Evolutionary conservation across 2,329 filamentous ascomycete genomes (phyloP).

Genomic region (Sclerotinia sclerotiorum): DNA sequence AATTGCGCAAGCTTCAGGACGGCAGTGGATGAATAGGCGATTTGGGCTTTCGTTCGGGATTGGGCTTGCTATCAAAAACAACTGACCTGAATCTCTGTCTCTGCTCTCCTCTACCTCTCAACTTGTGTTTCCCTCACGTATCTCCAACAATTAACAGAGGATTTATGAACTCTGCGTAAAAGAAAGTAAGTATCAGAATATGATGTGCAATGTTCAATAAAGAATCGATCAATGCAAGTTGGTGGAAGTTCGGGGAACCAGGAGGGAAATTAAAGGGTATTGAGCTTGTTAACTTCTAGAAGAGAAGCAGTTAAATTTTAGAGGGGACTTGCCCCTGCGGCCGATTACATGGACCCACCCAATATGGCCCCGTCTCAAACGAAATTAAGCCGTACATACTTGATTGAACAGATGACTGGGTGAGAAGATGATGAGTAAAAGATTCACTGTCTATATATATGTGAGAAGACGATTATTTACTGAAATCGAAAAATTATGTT

Average conservation of each 20-base stretch:
- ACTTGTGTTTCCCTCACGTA: neutral
- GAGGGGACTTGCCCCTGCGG: constrained; percentile 24
- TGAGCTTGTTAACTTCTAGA: constrained; percentile 20
- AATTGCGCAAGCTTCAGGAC: constrained; percentile 9
- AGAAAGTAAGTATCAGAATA: constrained; percentile 16
- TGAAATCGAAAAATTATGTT: neutral
- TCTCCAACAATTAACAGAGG: constrained; percentile 14
- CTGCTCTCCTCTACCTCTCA: constrained; percentile 6
- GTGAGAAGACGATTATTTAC: neutral
- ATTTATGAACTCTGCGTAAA: constrained; percentile 7
- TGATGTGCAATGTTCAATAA: constrained; percentile 19
- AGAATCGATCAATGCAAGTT: constrained; percentile 16
- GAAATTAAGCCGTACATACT: constrained; percentile 23
- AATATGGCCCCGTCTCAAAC: constrained; percentile 1
- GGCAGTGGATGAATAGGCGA: constrained; percentile 15
- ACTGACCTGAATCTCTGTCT: constrained; percentile 12
- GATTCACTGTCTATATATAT: neutral
- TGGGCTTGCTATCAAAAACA: constrained; percentile 9
- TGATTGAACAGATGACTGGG: constrained; percentile 4
- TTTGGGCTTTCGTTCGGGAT: constrained; percentile 6
- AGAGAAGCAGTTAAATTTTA: constrained; percentile 21
- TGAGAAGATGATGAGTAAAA: neutral
- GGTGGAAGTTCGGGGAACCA: constrained; percentile 1
- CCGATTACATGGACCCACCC: constrained; percentile 18
- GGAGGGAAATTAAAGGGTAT: constrained; percentile 16